Conservation (phyloP, 495 filamentous ascomycete species). For the Clohesyomyces aquaticus region DNA sequence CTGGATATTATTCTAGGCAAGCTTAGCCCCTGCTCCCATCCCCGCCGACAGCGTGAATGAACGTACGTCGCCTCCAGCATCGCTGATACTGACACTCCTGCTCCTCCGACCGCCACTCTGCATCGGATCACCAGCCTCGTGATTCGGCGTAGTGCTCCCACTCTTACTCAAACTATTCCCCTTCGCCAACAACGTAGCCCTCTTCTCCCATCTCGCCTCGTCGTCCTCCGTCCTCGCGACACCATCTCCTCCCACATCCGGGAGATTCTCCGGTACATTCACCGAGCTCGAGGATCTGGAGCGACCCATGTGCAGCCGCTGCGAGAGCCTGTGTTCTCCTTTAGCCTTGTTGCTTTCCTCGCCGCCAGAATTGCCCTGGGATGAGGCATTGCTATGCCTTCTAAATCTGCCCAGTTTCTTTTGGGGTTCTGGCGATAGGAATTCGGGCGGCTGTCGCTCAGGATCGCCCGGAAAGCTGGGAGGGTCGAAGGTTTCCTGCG, state of each 20-base stretch:
- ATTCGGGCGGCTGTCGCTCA: slow-evolving; percentile 28
- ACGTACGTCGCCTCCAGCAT: slow-evolving; percentile 38
- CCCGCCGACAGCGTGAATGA: background rate
- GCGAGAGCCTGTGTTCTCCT: slow-evolving; percentile 57
- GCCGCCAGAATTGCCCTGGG: slow-evolving; percentile 34
- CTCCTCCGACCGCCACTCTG: slow-evolving; percentile 21
- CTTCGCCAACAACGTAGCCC: slow-evolving; percentile 81
- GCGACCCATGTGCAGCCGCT: slow-evolving; percentile 68
- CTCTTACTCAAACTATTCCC: slow-evolving; percentile 55
- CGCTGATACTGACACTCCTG: slow-evolving; percentile 43
- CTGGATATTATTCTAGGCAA: slow-evolving; percentile 77
- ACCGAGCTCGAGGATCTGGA: slow-evolving; percentile 60
- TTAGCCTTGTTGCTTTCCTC: slow-evolving; percentile 50
- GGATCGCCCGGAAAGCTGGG: slow-evolving; percentile 57
- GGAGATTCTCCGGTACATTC: slow-evolving; percentile 78
- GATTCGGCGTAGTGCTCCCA: slow-evolving; percentile 46
- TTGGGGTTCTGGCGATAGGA: slow-evolving; percentile 34
- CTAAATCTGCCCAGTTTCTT: slow-evolving; percentile 50
- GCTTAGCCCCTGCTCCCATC: slow-evolving; percentile 9
- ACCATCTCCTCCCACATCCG: slow-evolving; percentile 50
- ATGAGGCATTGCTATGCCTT: slow-evolving; percentile 49
- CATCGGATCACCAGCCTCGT: slow-evolving; percentile 50
- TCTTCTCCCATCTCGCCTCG: slow-evolving; percentile 77
- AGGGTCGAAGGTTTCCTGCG: slow-evolving; percentile 74
- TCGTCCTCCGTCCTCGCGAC: slow-evolving; percentile 55